phyloP scores from a whole-genome alignment of 768 basidiomycete species.

The Exidia glandulosa region DNA sequence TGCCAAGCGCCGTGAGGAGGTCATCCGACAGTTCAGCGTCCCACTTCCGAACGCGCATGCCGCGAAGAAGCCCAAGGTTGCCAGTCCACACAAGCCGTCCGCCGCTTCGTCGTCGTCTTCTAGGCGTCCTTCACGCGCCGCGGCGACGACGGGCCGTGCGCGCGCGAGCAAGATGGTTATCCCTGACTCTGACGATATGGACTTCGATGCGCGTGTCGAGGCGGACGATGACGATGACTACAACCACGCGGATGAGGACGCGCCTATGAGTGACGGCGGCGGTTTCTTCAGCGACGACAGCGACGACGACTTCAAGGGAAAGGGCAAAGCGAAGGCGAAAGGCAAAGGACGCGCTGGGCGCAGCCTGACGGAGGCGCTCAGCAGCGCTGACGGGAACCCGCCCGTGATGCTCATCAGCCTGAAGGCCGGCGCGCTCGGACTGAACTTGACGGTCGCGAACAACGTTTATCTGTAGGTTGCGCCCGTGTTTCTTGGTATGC shows the following conservation, averaged over 20 bases:
- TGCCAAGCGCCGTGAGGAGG: constrained; percentile 66
- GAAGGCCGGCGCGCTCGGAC: constrained; percentile 72
- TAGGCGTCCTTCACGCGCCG: neutral
- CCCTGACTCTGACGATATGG: neutral
- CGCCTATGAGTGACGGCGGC: neutral
- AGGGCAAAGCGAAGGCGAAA: constrained; percentile 22
- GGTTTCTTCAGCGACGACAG: constrained; percentile 27
- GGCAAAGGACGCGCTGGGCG: constrained; percentile 9
- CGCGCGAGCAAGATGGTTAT: neutral
- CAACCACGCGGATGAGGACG: neutral
- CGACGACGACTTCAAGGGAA: constrained; percentile 24
- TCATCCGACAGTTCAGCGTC: constrained; percentile 62
- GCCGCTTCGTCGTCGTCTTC: neutral
- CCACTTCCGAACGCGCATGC: too few relatives aligned
- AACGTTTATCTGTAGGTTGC: constrained; percentile 64
- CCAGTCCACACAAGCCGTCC: neutral
- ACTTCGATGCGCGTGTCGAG: neutral
- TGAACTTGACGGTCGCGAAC: constrained; percentile 84
- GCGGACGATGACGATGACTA: constrained; percentile 15
- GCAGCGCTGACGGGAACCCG: constrained; percentile 38
- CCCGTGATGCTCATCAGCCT: constrained; percentile 79
- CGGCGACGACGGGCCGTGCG: neutral
- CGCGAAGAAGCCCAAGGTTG: too few relatives aligned
- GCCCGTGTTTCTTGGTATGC: constrained; percentile 1
- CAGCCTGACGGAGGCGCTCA: constrained; percentile 10